Percentiles rank a stretch among this genome's conserved stretches.
These are phyloP conservation scores for barley (Hordeum vulgare) DNA, from an alignment of 176 grass and related monocot genomes.

Conservation along the genomic window MorexV3_pseudomolecules_assembly NC_058518.1:275742481-275742980, in stretches of 20 bases:
- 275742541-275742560: conserved; percentile 99
- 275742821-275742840: no score
- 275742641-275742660: background rate
- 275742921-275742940: background rate
- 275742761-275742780: no score
- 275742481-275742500: conserved; percentile 87
- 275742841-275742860: no score
- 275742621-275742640: background rate
- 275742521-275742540: conserved; percentile 95
- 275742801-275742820: no score
- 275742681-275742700: no score
- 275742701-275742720: no score
- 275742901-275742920: background rate
- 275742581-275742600: background rate
- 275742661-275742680: background rate
- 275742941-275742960: background rate
- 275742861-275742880: no score
- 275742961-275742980: background rate
- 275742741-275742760: no score
- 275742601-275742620: background rate
- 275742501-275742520: conserved; percentile 95
- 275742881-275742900: no score
- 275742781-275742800: no score
- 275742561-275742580: conserved; percentile 98
- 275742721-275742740: no score